Percentiles rank a stretch among this genome's conserved stretches.
Evolutionary conservation across 163 green algal species (phyloP).

Genomic region (Chlamydomonas reinhardtii): DNA sequence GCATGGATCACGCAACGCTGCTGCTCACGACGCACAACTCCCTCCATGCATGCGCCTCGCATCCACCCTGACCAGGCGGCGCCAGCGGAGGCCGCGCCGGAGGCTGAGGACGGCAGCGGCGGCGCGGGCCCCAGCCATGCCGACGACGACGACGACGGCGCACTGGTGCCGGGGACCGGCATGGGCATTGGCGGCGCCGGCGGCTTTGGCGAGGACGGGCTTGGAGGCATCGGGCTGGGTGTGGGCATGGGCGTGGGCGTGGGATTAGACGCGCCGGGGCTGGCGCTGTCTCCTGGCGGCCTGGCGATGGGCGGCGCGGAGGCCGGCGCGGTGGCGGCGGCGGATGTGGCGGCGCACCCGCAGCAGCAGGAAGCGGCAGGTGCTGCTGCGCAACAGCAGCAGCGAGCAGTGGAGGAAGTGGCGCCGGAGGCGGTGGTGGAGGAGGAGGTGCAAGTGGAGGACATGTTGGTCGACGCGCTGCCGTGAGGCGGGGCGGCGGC

Average conservation of each 20-base stretch:
- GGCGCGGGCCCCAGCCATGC: neutral
- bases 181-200: neutral
- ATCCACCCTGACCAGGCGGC: too few relatives aligned
- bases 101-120: neutral
- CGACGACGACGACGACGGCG: neutral
- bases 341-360: too few relatives aligned
- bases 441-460: neutral
- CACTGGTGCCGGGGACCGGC: neutral
- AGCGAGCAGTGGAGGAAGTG: neutral
- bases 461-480: neutral
- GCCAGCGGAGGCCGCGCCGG: too few relatives aligned
- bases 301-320: neutral
- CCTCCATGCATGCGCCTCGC: too few relatives aligned
- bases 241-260: neutral
- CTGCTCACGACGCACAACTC: too few relatives aligned
- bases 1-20: too few relatives aligned
- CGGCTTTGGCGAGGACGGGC: neutral
- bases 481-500: too few relatives aligned
- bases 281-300: too few relatives aligned
- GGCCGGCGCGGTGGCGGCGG: too few relatives aligned
- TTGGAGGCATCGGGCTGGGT: neutral
- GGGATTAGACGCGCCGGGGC: neutral
- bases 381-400: neutral
- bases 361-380: neutral
- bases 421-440: too few relatives aligned